Percentiles rank a stretch among this genome's conserved stretches.
phyloP scores from a whole-genome alignment of 208 protist genomes.

The Acanthamoeba healyi region DNA sequence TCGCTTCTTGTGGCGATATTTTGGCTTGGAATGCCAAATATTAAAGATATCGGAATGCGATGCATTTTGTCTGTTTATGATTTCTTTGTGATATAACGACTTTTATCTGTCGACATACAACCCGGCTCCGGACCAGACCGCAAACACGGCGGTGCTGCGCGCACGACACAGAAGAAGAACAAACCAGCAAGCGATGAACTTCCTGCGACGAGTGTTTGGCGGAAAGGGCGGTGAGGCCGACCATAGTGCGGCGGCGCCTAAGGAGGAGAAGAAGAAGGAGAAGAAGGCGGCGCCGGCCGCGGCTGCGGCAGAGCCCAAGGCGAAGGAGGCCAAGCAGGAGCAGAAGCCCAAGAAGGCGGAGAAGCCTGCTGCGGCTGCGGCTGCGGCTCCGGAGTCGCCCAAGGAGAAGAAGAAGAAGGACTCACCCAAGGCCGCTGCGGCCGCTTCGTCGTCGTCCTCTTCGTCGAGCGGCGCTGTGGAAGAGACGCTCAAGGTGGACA shows the following conservation, averaged over 20 bases:
- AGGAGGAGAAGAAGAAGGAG: neutral
- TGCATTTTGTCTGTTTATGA: no score
- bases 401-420: slow-evolving; percentile 8
- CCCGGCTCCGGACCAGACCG: no score
- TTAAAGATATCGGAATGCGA: no score
- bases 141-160: no score
- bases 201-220: neutral
- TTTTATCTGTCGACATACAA: no score
- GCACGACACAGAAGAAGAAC: no score
- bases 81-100: no score
- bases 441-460: slow-evolving; percentile 24
- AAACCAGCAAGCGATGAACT: no score
- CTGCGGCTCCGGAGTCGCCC: neutral
- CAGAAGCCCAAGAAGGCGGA: neutral
- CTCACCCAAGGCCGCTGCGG: neutral
- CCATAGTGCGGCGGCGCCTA: neutral
- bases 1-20: no score
- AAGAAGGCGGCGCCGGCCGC: slow-evolving; percentile 11
- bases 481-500: neutral
- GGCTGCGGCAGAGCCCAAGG: no score
- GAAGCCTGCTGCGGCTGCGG: neutral
- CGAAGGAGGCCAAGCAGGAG: neutral
- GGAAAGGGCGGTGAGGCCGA: neutral
- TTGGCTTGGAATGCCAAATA: no score
- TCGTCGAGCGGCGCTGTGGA: neutral